These are phyloP conservation scores for Boechera divaricarpa DNA, from an alignment of 345 rosid genomes.

Conservation along the genomic window DNA sequence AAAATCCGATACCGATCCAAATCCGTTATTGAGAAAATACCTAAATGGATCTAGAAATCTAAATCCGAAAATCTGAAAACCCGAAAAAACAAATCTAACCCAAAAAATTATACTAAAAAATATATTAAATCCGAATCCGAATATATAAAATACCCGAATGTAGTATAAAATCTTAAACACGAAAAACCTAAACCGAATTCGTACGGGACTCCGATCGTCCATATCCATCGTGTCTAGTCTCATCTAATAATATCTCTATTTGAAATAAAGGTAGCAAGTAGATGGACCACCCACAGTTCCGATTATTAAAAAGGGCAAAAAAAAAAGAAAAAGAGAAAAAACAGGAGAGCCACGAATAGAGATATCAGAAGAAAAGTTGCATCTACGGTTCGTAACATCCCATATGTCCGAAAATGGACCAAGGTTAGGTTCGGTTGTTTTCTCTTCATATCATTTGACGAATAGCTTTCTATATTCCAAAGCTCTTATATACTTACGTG, in stretches of 20 bases:
- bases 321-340: background rate
- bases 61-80: no score
- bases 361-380: constrained; percentile 30
- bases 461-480: background rate
- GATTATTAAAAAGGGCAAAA: background rate
- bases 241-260: background rate
- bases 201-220: no score
- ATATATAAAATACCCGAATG: no score
- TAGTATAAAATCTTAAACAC: no score
- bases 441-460: constrained; percentile 21
- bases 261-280: constrained; percentile 15
- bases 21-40: no score
- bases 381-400: constrained; percentile 49
- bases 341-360: constrained; percentile 33
- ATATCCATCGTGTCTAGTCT: no score
- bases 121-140: no score
- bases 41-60: no score
- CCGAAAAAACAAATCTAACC: no score
- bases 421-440: constrained; percentile 33
- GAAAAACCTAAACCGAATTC: no score
- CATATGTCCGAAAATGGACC: constrained; percentile 40
- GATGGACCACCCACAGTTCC: constrained; percentile 11
- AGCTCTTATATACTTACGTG: background rate
- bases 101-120: no score
- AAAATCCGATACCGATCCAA: no score